These are phyloP conservation scores for Entomortierella lignicola DNA, from an alignment of 192 early-diverging fungal species.

Conservation along the genomic window DNA sequence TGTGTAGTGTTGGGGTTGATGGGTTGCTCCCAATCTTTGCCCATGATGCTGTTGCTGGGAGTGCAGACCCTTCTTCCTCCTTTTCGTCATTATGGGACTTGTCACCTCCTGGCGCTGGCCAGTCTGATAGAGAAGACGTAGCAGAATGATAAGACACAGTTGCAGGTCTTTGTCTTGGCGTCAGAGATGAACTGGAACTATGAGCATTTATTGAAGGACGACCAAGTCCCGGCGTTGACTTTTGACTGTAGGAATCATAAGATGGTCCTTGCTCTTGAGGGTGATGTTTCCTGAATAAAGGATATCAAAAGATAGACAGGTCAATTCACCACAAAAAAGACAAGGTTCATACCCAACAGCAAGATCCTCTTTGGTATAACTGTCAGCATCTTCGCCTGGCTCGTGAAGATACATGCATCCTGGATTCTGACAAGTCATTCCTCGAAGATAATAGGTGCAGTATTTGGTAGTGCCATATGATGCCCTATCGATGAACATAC, in stretches of 20 bases:
- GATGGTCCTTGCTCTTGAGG: constrained; percentile 57
- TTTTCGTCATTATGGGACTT: constrained; percentile 31
- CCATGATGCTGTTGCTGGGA: constrained; percentile 73
- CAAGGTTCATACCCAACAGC: constrained; percentile 67
- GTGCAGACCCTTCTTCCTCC: constrained; percentile 58
- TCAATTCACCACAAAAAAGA: not conserved
- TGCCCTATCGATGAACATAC: no score
- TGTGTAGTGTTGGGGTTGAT: constrained; percentile 35
- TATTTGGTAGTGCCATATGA: constrained; percentile 99
- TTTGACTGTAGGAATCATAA: constrained; percentile 22
- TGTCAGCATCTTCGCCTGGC: constrained; percentile 91
- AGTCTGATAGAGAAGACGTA: constrained; percentile 31
- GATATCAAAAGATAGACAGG: not conserved
- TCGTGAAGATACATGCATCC: constrained; percentile 97
- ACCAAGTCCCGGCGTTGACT: constrained; percentile 5
- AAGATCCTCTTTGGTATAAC: constrained; percentile 91
- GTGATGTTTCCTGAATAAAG: constrained; percentile 56
- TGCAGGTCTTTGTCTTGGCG: constrained; percentile 29
- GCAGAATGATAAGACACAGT: constrained; percentile 28
- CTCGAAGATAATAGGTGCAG: constrained; percentile 95
- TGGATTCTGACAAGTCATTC: constrained; percentile 91
- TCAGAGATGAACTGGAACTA: constrained; percentile 20
- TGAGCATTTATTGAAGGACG: constrained; percentile 33
- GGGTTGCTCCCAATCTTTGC: constrained; percentile 58
- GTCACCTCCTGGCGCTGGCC: constrained; percentile 41